These are phyloP conservation scores for Neophaeococcomyces mojaviensis DNA, from an alignment of 2,329 filamentous ascomycete species.

Conservation along the genomic window DNA sequence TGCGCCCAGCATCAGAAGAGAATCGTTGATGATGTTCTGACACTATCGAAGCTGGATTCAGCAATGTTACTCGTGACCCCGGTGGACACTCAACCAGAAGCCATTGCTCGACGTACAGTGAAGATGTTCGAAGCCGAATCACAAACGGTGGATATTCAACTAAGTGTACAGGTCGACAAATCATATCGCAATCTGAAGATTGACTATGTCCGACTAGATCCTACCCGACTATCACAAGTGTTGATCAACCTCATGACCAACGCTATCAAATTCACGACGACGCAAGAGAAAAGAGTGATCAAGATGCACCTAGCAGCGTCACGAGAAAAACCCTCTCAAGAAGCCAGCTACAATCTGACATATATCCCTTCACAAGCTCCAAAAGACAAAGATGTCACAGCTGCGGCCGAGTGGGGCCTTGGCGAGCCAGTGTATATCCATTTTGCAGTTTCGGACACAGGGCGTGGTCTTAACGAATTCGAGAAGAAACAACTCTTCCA, in stretches of 20 bases:
- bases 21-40: conserved; percentile 69
- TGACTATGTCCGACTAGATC: conserved; percentile 63
- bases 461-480: conserved; percentile 61
- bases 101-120: conserved; percentile 58
- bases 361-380: conserved; percentile 26
- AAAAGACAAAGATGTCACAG: conserved; percentile 26
- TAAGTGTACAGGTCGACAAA: conserved; percentile 56
- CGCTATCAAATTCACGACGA: conserved; percentile 70
- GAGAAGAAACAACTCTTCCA: conserved; percentile 71
- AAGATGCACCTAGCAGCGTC: conserved; percentile 49
- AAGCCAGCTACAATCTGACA: conserved; percentile 30
- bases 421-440: conserved; percentile 57
- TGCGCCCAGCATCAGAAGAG: conserved; percentile 75
- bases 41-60: conserved; percentile 68
- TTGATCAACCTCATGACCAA: conserved; percentile 76
- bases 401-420: conserved; percentile 46
- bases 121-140: conserved; percentile 75
- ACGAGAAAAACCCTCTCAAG: conserved; percentile 36
- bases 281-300: conserved; percentile 39
- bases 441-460: conserved; percentile 70
- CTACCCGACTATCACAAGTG: conserved; percentile 67
- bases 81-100: conserved; percentile 59
- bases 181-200: conserved; percentile 53
- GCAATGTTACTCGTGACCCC: conserved; percentile 66
- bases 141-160: conserved; percentile 59